Percentiles rank a stretch among this genome's conserved stretches.
These are phyloP conservation scores for Babesia divergens DNA, from an alignment of 169 alveolate genomes.

Conservation along the genomic window DNA sequence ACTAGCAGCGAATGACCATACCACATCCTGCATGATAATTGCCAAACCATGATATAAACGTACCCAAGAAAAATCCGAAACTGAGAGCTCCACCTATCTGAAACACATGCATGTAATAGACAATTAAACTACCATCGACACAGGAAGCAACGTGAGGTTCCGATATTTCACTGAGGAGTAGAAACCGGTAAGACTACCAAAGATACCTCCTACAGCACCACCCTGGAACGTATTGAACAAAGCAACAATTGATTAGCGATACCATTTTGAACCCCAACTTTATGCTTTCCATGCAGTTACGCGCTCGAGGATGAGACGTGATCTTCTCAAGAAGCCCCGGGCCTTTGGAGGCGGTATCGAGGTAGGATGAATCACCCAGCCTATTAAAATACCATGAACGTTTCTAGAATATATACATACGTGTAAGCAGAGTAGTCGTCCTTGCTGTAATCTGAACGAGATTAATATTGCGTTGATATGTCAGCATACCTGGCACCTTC, in stretches of 20 bases:
- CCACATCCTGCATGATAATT: conserved; percentile 76
- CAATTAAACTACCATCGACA: conserved; percentile 70
- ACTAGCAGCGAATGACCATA: conserved; percentile 81
- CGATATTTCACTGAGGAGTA: conserved; percentile 81
- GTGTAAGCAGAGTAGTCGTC: conserved; percentile 48
- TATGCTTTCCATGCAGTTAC: conserved; percentile 82
- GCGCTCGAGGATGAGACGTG: conserved; percentile 75
- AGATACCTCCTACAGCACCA: conserved; percentile 87
- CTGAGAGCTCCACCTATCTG: conserved; percentile 84
- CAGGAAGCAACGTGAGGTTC: conserved; percentile 79
- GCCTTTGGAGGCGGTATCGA: conserved; percentile 27
- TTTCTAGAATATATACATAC: conserved; percentile 6
- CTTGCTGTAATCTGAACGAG: conserved; percentile 17
- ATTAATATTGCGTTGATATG: neutral
- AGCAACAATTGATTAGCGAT: neutral
- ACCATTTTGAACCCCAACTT: conserved; percentile 88
- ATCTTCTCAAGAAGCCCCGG: conserved; percentile 49
- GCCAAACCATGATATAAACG: neutral
- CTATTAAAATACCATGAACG: neutral
- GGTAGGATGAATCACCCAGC: conserved; percentile 25
- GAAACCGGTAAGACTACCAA: conserved; percentile 85
- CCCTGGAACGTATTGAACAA: conserved; percentile 63
- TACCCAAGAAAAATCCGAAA: conserved; percentile 82
- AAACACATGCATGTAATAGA: neutral
- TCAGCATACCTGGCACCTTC: conserved; percentile 33